Percentiles rank a stretch among this genome's conserved stretches.
Evolutionary conservation across 2,329 filamentous ascomycete species (phyloP).

Genomic region (Xylaria multiplex): DNA sequence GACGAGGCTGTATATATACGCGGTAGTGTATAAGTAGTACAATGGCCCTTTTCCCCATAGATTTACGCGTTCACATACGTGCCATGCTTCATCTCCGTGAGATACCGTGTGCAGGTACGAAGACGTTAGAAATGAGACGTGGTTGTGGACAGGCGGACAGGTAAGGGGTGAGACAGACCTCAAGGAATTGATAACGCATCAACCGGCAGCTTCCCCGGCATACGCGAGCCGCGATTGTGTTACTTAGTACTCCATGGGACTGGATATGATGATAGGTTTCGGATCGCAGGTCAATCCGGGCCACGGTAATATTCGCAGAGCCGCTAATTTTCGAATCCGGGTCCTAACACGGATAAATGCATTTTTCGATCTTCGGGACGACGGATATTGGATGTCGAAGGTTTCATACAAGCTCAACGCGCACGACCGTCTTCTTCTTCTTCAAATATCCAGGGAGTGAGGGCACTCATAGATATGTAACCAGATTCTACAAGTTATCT

Average conservation of each 20-base stretch:
- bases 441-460: background rate
- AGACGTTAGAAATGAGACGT: background rate
- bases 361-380: background rate
- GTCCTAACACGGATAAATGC: background rate
- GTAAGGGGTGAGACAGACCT: slow-evolving; percentile 12
- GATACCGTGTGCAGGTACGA: slow-evolving; percentile 10
- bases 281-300: background rate
- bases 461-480: slow-evolving; percentile 9
- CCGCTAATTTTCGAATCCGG: background rate
- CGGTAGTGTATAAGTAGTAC: background rate
- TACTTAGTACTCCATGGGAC: background rate
- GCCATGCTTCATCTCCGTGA: slow-evolving; percentile 13
- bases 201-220: background rate
- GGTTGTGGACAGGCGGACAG: slow-evolving; percentile 2
- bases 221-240: background rate
- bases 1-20: slow-evolving; percentile 3
- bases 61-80: slow-evolving; percentile 1
- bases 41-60: background rate
- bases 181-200: slow-evolving; percentile 13
- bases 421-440: slow-evolving; percentile 1
- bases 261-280: background rate
- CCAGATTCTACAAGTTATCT: slow-evolving; percentile 22
- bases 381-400: background rate
- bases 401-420: background rate
- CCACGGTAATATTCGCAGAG: background rate